Conservation (phyloP, 306 rosid genomes). For the Carpinus viminea region DNA sequence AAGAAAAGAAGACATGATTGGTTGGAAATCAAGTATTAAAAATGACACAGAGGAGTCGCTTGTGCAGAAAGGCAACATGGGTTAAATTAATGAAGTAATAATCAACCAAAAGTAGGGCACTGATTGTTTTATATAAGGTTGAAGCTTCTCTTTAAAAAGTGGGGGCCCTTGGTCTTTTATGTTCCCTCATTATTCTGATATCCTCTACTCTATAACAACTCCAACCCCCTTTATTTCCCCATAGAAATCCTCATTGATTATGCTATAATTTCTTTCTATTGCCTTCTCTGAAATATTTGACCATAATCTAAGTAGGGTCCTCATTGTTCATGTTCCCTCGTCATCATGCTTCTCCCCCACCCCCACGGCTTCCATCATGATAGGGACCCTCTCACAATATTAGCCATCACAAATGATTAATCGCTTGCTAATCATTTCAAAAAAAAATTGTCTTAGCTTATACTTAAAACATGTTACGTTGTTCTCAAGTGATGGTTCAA, state of each 20-base stretch:
- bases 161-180: constrained; percentile 14
- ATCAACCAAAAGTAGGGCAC: background rate
- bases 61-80: constrained; percentile 8
- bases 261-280: background rate
- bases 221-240: background rate
- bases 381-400: constrained; percentile 10
- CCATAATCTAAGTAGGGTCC: constrained; percentile 17
- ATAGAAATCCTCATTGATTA: background rate
- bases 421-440: background rate
- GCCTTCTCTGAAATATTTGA: background rate
- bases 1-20: background rate
- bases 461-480: too few relatives aligned
- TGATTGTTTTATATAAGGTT: background rate
- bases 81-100: background rate
- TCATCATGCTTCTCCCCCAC: background rate
- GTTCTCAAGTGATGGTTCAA: too few relatives aligned
- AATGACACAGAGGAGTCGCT: background rate
- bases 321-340: constrained; percentile 7
- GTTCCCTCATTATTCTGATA: background rate
- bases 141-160: background rate
- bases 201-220: background rate
- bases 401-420: background rate
- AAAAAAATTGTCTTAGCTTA: background rate
- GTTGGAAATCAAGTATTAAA: background rate
- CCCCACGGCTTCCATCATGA: background rate